These are phyloP conservation scores for Fusarium humuli DNA, from an alignment of 2,329 filamentous ascomycete genomes.

Conservation along the genomic window DNA sequence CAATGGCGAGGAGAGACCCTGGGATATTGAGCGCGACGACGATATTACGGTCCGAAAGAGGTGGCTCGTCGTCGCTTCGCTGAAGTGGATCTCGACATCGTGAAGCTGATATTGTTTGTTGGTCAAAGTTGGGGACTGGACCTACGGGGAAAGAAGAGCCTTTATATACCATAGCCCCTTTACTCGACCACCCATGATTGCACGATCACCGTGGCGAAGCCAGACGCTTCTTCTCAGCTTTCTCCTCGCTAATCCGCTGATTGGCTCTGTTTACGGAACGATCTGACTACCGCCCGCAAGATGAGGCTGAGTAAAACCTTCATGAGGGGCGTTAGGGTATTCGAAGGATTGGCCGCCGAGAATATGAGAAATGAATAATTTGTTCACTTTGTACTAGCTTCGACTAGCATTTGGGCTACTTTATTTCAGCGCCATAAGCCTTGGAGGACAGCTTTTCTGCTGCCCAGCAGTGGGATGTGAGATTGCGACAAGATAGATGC, in stretches of 20 bases:
- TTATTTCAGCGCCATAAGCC: too few relatives aligned
- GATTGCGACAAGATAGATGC: background rate
- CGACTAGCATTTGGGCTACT: background rate
- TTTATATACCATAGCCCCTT: conserved; percentile 23
- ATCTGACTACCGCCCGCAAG: conserved; percentile 22
- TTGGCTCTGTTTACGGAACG: conserved; percentile 19
- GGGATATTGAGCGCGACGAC: conserved; percentile 72
- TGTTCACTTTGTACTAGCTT: background rate
- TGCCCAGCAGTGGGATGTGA: background rate
- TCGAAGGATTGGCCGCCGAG: background rate
- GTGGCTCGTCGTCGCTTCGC: conserved; percentile 73
- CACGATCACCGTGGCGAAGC: conserved; percentile 27
- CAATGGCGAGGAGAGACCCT: conserved; percentile 70
- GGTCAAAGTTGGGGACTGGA: background rate
- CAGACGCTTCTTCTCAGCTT: conserved; percentile 4
- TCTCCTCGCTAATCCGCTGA: conserved; percentile 1
- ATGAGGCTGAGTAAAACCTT: conserved; percentile 25
- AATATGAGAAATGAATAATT: background rate
- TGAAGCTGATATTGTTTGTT: conserved; percentile 16
- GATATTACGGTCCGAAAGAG: conserved; percentile 72
- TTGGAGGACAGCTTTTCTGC: background rate
- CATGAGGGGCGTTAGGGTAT: background rate
- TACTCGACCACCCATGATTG: background rate
- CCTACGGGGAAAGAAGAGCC: background rate
- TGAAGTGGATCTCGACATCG: conserved; percentile 54